Base-by-base conservation (phyloP, 2,329 filamentous ascomycete species). In the Neurospora sp. region DNA sequence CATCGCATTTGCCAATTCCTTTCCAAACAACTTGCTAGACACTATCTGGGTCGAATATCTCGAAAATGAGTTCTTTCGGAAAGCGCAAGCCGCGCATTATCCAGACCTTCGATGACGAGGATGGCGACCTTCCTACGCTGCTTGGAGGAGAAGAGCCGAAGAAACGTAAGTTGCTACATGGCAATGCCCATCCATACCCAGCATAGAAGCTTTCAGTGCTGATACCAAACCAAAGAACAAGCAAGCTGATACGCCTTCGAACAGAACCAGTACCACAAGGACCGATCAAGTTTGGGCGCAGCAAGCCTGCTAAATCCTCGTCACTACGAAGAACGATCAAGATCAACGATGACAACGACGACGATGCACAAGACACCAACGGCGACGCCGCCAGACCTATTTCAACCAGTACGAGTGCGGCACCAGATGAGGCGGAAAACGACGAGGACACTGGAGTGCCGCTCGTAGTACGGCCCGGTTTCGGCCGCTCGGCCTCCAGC, bases 51-150 rank as follows among this genome's bases (percentile, higher is more conserved):
- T 19, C 37, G 52, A 71, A 28, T 41, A 23, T 23, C 36, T 19
- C 41, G 40, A 70, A 73, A 12, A 88, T 88, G 85, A 85, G 82
- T 73, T 80, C 84, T 6, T 89, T 89, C 70, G 82, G 81, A 4
- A 89, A 87, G 75, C 81, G 87, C 73, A 93, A 96, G 75, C 89
- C 92, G 66, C 90, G 92, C 74, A 91, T 93, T 76, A 91, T 97
- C 74, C 90, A 88, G 66, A 83, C 88, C 0, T 84, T 88, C 57
- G 91, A 92, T 65, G 88, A 89, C 12, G 88, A 92, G 3, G 89
- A 89, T 1, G 70, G 70, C 40, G 72, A 74, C 12, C 15, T 70
- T 33, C 71, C 68, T 4, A 68, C 70, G 8, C 46, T 78, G 0
- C 67, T 71, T 0, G 70, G 75, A 1, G 73, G 71, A 67, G 74